Evolutionary conservation across 2,329 filamentous ascomycete species (phyloP).

Genomic region (Stachybotrys chlorohalonatus): DNA sequence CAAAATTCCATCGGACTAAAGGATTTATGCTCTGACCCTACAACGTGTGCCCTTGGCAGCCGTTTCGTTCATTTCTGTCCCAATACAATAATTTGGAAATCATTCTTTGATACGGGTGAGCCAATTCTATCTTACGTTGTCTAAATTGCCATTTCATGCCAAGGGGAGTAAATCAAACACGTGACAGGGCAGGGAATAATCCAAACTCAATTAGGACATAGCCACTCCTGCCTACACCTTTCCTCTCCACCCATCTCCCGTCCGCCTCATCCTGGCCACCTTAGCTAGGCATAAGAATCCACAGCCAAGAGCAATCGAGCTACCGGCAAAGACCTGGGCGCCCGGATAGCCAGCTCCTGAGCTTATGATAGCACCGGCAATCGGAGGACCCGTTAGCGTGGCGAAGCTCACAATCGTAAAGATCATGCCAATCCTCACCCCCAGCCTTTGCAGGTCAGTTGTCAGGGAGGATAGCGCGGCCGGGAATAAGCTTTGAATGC

Average conservation of each 20-base stretch:
- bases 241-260: slow-evolving; percentile 24
- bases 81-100: too few relatives aligned
- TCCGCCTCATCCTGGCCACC: slow-evolving; percentile 25
- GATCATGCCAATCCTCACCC: slow-evolving; percentile 48
- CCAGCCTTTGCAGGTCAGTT: slow-evolving; percentile 39
- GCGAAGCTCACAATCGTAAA: slow-evolving; percentile 47
- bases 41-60: too few relatives aligned
- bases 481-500: slow-evolving; percentile 56
- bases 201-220: background rate
- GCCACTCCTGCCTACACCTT: slow-evolving; percentile 14
- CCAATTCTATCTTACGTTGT: slow-evolving; percentile 8
- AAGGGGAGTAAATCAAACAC: background rate
- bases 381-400: slow-evolving; percentile 41
- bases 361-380: slow-evolving; percentile 39
- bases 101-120: too few relatives aligned
- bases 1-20: too few relatives aligned
- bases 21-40: too few relatives aligned
- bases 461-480: slow-evolving; percentile 47
- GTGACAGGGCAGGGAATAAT: background rate
- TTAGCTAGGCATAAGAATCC: slow-evolving; percentile 29
- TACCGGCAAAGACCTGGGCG: slow-evolving; percentile 40
- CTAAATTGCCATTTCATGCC: too few relatives aligned
- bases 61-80: too few relatives aligned
- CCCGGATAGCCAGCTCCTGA: slow-evolving; percentile 31
- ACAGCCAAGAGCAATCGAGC: slow-evolving; percentile 21